phyloP scores from a whole-genome alignment of 257 asterid genomes.

The Henckelia pumila region DNA sequence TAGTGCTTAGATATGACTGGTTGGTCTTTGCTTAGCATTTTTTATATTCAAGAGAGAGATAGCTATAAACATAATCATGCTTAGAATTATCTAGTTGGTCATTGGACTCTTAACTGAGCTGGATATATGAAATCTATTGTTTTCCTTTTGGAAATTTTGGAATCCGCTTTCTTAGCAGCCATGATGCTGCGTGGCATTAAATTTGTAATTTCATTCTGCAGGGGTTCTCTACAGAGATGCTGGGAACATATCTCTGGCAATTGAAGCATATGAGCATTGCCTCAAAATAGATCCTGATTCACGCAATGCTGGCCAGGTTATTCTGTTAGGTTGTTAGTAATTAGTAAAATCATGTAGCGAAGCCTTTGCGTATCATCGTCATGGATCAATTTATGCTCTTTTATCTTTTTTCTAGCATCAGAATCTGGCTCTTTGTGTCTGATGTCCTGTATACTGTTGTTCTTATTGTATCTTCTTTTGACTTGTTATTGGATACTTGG shows the following conservation, averaged over 20 bases:
- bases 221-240: slow-evolving; percentile 99
- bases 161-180: slow-evolving; percentile 1
- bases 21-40: not conserved
- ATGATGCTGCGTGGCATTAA: slow-evolving; percentile 12
- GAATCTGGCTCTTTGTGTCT: not conserved
- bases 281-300: slow-evolving; percentile 98
- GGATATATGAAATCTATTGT: slow-evolving; percentile 13
- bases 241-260: slow-evolving; percentile 87
- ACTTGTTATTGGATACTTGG: not conserved
- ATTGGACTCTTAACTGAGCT: slow-evolving; percentile 11
- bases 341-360: slow-evolving; percentile 15
- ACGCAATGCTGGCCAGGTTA: slow-evolving; percentile 99
- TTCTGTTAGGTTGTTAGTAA: slow-evolving; percentile 24
- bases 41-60: not conserved
- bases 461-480: not conserved
- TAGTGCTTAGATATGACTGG: not conserved
- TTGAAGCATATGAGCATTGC: slow-evolving; percentile 99
- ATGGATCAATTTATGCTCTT: slow-evolving; percentile 11
- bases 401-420: slow-evolving; percentile 8
- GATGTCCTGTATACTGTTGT: not conserved
- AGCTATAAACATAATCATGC: not conserved
- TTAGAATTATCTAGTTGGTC: slow-evolving; percentile 4
- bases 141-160: slow-evolving; percentile 1
- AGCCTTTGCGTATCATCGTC: not conserved
- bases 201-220: slow-evolving; percentile 33